Evolutionary conservation across 768 basidiomycete species (phyloP).

Genomic region (Trametes cinnabarina): DNA sequence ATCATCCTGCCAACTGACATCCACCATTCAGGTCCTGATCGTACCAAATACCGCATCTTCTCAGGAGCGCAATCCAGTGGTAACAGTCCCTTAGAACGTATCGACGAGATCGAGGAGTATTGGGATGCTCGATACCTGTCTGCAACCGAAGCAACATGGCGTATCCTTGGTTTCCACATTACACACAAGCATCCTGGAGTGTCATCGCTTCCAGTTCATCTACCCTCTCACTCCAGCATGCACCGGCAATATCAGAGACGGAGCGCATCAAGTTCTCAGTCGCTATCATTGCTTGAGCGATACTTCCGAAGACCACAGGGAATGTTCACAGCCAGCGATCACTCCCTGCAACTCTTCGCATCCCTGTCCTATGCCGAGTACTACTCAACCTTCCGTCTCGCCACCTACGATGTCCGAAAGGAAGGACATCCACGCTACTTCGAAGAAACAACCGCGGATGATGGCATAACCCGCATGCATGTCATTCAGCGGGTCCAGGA

Average conservation of each 20-base stretch:
- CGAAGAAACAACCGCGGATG: conserved; percentile 1
- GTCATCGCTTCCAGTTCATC: conserved; percentile 28
- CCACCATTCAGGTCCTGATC: no score
- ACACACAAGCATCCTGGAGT: no score
- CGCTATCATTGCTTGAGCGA: conserved; percentile 18
- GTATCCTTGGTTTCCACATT: no score
- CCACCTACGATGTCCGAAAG: neutral
- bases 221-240: neutral
- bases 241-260: conserved; percentile 27
- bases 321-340: neutral
- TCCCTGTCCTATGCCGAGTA: conserved; percentile 21
- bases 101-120: no score
- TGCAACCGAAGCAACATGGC: no score
- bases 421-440: conserved; percentile 1
- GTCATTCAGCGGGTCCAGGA: conserved; percentile 12
- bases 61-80: no score
- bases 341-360: conserved; percentile 1
- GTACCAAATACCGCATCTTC: no score
- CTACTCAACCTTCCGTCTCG: conserved; percentile 18
- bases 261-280: neutral
- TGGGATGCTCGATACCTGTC: no score
- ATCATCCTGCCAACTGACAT: no score
- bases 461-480: conserved; percentile 15
- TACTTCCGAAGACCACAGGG: conserved; percentile 24
- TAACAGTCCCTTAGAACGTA: no score